phyloP scores from a whole-genome alignment of 1,284 basidiomycete species.

The Microbotryomycetes sp. region DNA sequence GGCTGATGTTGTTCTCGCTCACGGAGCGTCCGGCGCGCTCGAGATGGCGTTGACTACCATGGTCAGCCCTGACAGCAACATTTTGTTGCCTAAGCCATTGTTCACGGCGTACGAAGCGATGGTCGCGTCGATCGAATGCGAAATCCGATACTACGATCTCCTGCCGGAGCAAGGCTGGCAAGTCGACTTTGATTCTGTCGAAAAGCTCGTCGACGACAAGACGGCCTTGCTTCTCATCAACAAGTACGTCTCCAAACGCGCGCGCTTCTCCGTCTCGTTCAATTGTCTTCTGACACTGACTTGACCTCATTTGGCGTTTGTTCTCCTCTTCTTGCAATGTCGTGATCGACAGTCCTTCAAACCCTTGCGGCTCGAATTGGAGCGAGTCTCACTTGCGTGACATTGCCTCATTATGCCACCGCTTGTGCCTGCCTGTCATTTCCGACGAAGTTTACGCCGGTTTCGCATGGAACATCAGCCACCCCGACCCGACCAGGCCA shows the following conservation, averaged over 20 bases:
- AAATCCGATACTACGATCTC: constrained; percentile 41
- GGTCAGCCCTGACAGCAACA: constrained; percentile 38
- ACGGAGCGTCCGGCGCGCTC: constrained; percentile 24
- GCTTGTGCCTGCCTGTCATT: constrained; percentile 39
- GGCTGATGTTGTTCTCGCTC: constrained; percentile 25
- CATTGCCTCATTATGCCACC: constrained; percentile 38
- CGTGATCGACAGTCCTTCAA: constrained; percentile 40
- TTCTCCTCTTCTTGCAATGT: neutral
- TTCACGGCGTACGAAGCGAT: constrained; percentile 42
- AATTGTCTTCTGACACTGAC: too few species aligned
- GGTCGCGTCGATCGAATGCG: constrained; percentile 35
- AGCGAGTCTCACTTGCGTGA: constrained; percentile 36
- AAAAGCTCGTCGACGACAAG: constrained; percentile 39
- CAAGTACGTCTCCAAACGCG: constrained; percentile 30
- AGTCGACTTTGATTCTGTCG: constrained; percentile 39
- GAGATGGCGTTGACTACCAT: constrained; percentile 36
- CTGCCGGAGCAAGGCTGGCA: constrained; percentile 41
- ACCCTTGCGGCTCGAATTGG: constrained; percentile 43
- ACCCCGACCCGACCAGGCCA: constrained; percentile 9
- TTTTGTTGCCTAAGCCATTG: constrained; percentile 41
- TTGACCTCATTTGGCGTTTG: too few species aligned
- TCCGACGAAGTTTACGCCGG: constrained; percentile 39
- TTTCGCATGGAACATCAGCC: constrained; percentile 25
- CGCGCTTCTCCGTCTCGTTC: neutral
- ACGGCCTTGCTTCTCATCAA: constrained; percentile 39